Conservation (phyloP, 2,329 filamentous ascomycete species). For the Penicillium sp. region DNA sequence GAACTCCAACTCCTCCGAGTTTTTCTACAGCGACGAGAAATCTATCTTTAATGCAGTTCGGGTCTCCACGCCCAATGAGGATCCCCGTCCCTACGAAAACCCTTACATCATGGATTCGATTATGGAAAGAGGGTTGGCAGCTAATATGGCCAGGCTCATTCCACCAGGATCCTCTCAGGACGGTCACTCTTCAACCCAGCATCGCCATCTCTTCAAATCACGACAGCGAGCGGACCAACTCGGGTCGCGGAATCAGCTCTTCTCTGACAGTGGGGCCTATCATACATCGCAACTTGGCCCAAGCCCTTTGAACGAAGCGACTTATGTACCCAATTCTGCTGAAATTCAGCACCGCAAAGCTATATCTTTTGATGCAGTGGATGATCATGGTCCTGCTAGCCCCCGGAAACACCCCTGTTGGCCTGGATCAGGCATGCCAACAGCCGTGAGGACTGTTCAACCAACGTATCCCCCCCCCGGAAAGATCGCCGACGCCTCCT, state of each 20-base stretch:
- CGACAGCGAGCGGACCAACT: slow-evolving; percentile 7
- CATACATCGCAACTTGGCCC: background rate
- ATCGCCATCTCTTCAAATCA: background rate
- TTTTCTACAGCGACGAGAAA: slow-evolving; percentile 35
- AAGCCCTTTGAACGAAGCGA: background rate
- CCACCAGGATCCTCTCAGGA: slow-evolving; percentile 12
- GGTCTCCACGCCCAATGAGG: slow-evolving; percentile 30
- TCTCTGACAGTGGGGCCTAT: slow-evolving; percentile 12
- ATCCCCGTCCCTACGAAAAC: slow-evolving; percentile 8
- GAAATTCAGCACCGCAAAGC: slow-evolving; percentile 18
- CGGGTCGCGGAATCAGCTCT: slow-evolving; percentile 22
- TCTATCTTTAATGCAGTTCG: slow-evolving; percentile 40
- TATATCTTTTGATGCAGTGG: slow-evolving; percentile 27
- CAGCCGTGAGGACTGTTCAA: slow-evolving; percentile 31
- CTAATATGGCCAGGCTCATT: slow-evolving; percentile 32
- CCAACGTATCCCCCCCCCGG: slow-evolving; percentile 41
- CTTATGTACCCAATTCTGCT: background rate
- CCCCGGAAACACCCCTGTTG: slow-evolving; percentile 13
- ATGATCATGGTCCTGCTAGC: slow-evolving; percentile 4
- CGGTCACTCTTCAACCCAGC: slow-evolving; percentile 1
- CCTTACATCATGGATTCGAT: slow-evolving; percentile 12
- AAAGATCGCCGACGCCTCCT: slow-evolving; percentile 42
- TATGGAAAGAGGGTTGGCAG: slow-evolving; percentile 24
- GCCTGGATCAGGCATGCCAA: slow-evolving; percentile 21
- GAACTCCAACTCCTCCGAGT: slow-evolving; percentile 24